A percentile compares a stretch with the other conserved stretches of the same genome.
Evolutionary conservation across 192 early-diverging fungal species (phyloP).

Genomic region (Rhizoclosmatium globosum): DNA sequence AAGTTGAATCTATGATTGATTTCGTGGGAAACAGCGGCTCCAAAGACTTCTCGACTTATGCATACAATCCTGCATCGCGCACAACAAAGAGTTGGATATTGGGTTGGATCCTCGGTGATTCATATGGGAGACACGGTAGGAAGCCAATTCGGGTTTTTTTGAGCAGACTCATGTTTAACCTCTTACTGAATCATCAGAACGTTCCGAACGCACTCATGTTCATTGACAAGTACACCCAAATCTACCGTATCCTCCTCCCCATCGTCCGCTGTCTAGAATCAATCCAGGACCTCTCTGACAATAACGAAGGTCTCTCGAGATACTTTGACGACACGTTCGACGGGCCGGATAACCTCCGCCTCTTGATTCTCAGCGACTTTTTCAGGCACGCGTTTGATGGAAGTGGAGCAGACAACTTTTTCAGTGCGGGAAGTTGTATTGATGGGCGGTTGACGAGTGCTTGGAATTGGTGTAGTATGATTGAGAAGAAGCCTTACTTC

Average conservation of each 20-base stretch:
- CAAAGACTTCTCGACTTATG: slow-evolving; percentile 82
- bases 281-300: slow-evolving; percentile 65
- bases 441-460: slow-evolving; percentile 94
- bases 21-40: slow-evolving; percentile 67
- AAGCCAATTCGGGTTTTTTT: background rate
- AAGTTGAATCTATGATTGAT: background rate
- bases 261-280: slow-evolving; percentile 79
- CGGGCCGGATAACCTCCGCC: slow-evolving; percentile 65
- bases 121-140: slow-evolving; percentile 90
- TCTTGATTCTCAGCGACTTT: slow-evolving; percentile 89
- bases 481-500: slow-evolving; percentile 92
- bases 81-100: slow-evolving; percentile 80
- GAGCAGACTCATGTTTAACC: background rate
- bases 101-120: slow-evolving; percentile 96
- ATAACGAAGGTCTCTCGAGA: slow-evolving; percentile 64
- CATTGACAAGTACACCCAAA: slow-evolving; percentile 94
- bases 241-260: slow-evolving; percentile 93
- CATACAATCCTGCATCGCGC: slow-evolving; percentile 90
- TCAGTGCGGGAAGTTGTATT: slow-evolving; percentile 74
- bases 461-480: slow-evolving; percentile 66
- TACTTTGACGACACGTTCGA: slow-evolving; percentile 81
- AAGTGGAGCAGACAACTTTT: slow-evolving; percentile 79
- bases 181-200: slow-evolving; percentile 57
- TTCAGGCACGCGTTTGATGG: slow-evolving; percentile 98
- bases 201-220: slow-evolving; percentile 99